These are phyloP conservation scores for Hevea brasiliensis DNA, from an alignment of 345 rosid species.

Conservation along the genomic window DNA sequence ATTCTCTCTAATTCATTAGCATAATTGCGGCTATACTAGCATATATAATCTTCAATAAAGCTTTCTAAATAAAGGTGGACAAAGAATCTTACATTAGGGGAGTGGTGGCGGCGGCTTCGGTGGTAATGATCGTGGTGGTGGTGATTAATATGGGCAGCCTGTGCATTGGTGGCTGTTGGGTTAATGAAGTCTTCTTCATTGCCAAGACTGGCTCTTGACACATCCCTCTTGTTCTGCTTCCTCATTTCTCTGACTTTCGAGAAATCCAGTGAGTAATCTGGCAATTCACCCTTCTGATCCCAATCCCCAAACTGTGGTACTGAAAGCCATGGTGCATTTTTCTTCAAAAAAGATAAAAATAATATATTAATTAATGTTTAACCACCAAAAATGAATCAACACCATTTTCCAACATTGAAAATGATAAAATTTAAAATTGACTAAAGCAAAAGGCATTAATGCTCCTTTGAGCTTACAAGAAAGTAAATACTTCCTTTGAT, in stretches of 20 bases:
- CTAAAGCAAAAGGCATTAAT: not conserved
- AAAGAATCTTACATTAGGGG: slow-evolving; percentile 66
- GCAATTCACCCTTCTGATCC: slow-evolving; percentile 88
- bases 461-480: not conserved
- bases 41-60: not conserved
- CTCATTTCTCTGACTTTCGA: slow-evolving; percentile 90
- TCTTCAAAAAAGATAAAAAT: slow-evolving; percentile 36
- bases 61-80: not conserved
- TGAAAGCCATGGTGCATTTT: slow-evolving; percentile 79
- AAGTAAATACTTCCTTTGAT: not conserved
- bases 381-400: not conserved
- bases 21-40: no score
- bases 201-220: slow-evolving; percentile 88
- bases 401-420: not conserved
- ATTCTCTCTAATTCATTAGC: not conserved
- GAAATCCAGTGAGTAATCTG: slow-evolving; percentile 92
- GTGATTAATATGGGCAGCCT: slow-evolving; percentile 28
- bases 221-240: slow-evolving; percentile 89
- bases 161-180: slow-evolving; percentile 47
- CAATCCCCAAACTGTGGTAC: slow-evolving; percentile 98
- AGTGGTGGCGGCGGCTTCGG: slow-evolving; percentile 35
- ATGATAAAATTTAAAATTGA: not conserved
- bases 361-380: not conserved
- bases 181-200: slow-evolving; percentile 79
- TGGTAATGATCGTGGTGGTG: slow-evolving; percentile 33